Percentiles rank a stretch among this genome's conserved stretches.
phyloP scores from a whole-genome alignment of 163 green algal genomes.

The Scenedesmus sp. region DNA sequence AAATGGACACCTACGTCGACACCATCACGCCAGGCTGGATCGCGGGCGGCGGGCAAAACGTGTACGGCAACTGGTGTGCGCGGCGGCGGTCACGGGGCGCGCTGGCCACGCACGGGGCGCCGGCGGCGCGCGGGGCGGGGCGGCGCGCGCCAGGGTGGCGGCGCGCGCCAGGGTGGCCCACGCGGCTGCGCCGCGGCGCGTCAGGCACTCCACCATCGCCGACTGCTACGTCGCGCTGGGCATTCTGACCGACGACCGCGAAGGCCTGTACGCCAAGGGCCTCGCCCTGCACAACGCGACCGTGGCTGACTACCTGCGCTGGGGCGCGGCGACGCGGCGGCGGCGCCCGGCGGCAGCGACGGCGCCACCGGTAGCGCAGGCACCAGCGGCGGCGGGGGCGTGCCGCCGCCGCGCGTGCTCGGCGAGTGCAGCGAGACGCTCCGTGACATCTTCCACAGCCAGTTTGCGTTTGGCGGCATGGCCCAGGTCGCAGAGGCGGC shows the following conservation, averaged over 20 bases:
- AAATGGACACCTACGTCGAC: constrained; percentile 19
- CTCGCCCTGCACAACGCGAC: neutral
- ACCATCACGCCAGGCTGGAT: neutral
- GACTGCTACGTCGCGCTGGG: constrained; percentile 24
- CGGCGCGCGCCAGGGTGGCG: no score
- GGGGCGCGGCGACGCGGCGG: neutral
- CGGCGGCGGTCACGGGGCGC: neutral
- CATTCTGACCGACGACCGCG: constrained; percentile 15
- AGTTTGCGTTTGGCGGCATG: constrained; percentile 36
- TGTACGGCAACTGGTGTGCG: constrained; percentile 15
- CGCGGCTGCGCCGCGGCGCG: neutral
- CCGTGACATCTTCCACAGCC: constrained; percentile 41
- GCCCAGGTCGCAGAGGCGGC: constrained; percentile 27
- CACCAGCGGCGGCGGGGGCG: neutral
- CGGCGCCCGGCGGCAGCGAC: neutral
- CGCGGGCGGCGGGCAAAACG: neutral
- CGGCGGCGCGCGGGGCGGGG: no score
- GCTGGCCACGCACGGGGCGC: neutral
- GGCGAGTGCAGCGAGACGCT: constrained; percentile 28
- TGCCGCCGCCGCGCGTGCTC: neutral
- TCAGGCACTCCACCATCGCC: constrained; percentile 28
- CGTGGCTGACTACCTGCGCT: constrained; percentile 10
- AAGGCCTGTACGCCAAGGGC: neutral
- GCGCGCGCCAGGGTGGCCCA: no score
- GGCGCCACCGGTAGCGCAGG: neutral